These are phyloP conservation scores for Calocybe gangraenosa DNA, from an alignment of 768 basidiomycete species.

Conservation along the genomic window DNA sequence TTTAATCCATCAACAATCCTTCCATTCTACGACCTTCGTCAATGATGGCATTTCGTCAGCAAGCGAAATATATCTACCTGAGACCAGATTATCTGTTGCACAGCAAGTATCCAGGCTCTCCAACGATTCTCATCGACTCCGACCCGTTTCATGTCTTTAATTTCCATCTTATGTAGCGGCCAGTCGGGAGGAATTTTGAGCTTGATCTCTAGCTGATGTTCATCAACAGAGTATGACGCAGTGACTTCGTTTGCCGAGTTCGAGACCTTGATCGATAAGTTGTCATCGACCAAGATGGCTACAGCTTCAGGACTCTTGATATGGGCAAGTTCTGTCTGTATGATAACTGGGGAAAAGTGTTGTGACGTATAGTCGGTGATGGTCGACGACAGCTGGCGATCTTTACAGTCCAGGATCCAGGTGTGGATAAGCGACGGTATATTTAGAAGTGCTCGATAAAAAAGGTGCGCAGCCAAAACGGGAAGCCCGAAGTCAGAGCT, in stretches of 20 bases:
- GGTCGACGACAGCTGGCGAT: slow-evolving; percentile 77
- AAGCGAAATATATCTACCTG: slow-evolving; percentile 50
- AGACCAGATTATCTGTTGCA: slow-evolving; percentile 86
- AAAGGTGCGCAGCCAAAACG: slow-evolving; percentile 81
- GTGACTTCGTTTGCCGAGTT: slow-evolving; percentile 73
- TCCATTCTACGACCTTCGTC: slow-evolving; percentile 60
- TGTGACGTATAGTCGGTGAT: slow-evolving; percentile 76
- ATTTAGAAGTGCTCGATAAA: slow-evolving; percentile 79
- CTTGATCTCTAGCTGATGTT: slow-evolving; percentile 87
- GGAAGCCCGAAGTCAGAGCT: slow-evolving; percentile 47
- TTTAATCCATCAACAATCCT: slow-evolving; percentile 82
- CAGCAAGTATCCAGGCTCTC: slow-evolving; percentile 90
- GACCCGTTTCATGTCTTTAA: slow-evolving; percentile 78
- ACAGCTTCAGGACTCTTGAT: slow-evolving; percentile 53
- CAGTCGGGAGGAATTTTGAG: slow-evolving; percentile 86
- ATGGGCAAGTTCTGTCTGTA: slow-evolving; percentile 74
- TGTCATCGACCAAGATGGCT: slow-evolving; percentile 68
- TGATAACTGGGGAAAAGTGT: slow-evolving; percentile 87
- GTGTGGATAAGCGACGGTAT: slow-evolving; percentile 82
- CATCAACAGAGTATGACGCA: slow-evolving; percentile 85
- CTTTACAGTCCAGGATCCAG: slow-evolving; percentile 87
- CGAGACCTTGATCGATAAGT: slow-evolving; percentile 75
- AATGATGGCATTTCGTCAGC: not conserved
- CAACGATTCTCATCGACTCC: slow-evolving; percentile 89
- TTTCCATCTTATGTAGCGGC: slow-evolving; percentile 84